Conservation (phyloP, 345 rosid species). For the Carallia brachiata region DNA sequence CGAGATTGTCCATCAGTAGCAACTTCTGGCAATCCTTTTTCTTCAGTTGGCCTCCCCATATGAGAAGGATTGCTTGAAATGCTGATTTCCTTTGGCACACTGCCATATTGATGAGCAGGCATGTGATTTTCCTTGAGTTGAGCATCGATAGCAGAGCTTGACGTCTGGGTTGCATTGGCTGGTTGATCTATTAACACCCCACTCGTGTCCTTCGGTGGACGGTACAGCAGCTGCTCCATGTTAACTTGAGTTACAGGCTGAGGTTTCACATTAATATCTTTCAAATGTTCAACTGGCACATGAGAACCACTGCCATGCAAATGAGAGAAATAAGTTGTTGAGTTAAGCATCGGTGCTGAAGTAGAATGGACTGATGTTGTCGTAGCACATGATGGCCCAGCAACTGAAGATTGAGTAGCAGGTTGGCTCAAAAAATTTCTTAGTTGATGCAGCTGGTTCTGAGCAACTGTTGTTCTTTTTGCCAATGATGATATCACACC, state of each 20-base stretch:
- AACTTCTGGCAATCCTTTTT: conserved; percentile 30
- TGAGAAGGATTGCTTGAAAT: conserved; percentile 30
- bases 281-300: conserved; percentile 29
- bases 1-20: conserved; percentile 34
- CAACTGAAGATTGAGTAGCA: conserved; percentile 64
- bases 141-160: conserved; percentile 33
- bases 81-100: conserved; percentile 31
- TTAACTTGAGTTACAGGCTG: conserved; percentile 35
- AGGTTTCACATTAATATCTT: conserved; percentile 38
- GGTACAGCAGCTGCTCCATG: conserved; percentile 30
- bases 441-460: conserved; percentile 70
- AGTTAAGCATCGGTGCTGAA: conserved; percentile 74
- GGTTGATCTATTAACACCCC: conserved; percentile 31
- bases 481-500: conserved; percentile 45
- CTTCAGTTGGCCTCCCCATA: conserved; percentile 30
- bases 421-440: conserved; percentile 78
- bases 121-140: conserved; percentile 30
- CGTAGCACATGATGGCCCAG: conserved; percentile 74
- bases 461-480: conserved; percentile 42
- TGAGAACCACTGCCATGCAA: conserved; percentile 46
- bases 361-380: conserved; percentile 77
- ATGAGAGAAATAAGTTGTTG: conserved; percentile 56
- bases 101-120: conserved; percentile 42
- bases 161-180: conserved; percentile 32
- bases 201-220: conserved; percentile 41